Evolutionary conservation across 2,329 filamentous ascomycete species (phyloP).

Genomic region (Colletotrichum simmondsii): DNA sequence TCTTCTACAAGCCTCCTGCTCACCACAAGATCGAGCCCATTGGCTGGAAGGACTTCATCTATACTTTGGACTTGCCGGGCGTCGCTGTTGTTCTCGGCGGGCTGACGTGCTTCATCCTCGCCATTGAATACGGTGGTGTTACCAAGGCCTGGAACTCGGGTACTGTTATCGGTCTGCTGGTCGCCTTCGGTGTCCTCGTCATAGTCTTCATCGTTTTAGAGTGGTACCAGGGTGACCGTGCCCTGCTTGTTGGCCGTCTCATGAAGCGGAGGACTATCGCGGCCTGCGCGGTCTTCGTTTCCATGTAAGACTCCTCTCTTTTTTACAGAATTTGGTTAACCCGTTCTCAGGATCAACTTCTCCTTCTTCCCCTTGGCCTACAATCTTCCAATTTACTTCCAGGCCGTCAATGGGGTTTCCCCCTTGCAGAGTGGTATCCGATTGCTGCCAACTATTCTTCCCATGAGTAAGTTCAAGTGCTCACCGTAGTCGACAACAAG

Average conservation of each 20-base stretch:
- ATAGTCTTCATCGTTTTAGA: slow-evolving; percentile 54
- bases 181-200: slow-evolving; percentile 38
- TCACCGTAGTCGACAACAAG: no score
- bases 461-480: slow-evolving; percentile 34
- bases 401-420: slow-evolving; percentile 39
- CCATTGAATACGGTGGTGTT: slow-evolving; percentile 58
- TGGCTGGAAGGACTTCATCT: slow-evolving; percentile 39
- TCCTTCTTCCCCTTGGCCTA: slow-evolving; percentile 55
- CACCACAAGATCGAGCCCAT: slow-evolving; percentile 36
- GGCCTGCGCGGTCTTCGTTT: slow-evolving; percentile 37
- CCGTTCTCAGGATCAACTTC: slow-evolving; percentile 41
- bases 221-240: slow-evolving; percentile 51
- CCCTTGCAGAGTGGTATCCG: no score
- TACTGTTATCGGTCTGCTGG: slow-evolving; percentile 53
- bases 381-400: slow-evolving; percentile 56
- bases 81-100: slow-evolving; percentile 55
- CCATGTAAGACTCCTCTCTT: no score
- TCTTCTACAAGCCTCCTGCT: slow-evolving; percentile 34
- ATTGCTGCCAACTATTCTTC: no score
- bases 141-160: slow-evolving; percentile 54
- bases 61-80: slow-evolving; percentile 47
- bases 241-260: slow-evolving; percentile 55
- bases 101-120: slow-evolving; percentile 57
- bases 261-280: slow-evolving; percentile 53
- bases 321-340: no score